Evolutionary conservation across 2,329 filamentous ascomycete genomes (phyloP), one percentile per base, ranked within the genome.

Genomic region (Colletotrichum coccodes): DNA sequence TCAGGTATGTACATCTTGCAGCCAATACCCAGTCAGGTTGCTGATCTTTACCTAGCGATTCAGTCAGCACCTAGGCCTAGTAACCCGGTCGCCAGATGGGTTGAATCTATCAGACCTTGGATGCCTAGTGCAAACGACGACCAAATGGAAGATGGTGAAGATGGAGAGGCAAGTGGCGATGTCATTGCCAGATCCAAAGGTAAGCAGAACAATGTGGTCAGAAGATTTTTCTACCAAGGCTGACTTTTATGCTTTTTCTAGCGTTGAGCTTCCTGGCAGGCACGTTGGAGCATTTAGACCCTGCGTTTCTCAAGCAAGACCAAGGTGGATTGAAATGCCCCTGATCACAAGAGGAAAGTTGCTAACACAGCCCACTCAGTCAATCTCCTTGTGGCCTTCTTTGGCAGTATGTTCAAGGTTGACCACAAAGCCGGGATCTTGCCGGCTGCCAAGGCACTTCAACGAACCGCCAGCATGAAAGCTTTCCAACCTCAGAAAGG

Each of bases 391-490:
- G 79, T 88, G 30, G 79, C 80, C 40, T 90, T 89, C 78, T 90
- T 90, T 64, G 84, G 85, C 16, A 84, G 85, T 66, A 87, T 89
- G 81, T 89, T 89, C 71, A 85, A 85, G 3, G 84, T 86, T 60
- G 87, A 89, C 71, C 86, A 89, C 77, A 87, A 87, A 73, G 87
- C 86, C n/a, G 87, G 87, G 46, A 84, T 89, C 63, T 78, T 86
- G 49, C 82, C 87, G 1, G 86, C 87, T 3, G 80, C 86, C 4
- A 85, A 82, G 50, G 87, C 87, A 1, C 76, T 89, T n/a, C 79
- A 80, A 1, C 80, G 82, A 32, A 83, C 89, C 54, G 80, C 79
- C 47, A 72, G 74, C 54, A 88, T 87, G 83, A 84, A 83, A 58
- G 78, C 79, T 14, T 89, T 89, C 76, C 83, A 85, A 44, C 81